Evolutionary conservation across 805 yeast genomes (phyloP).

Genomic region (Pichia eremophila): DNA sequence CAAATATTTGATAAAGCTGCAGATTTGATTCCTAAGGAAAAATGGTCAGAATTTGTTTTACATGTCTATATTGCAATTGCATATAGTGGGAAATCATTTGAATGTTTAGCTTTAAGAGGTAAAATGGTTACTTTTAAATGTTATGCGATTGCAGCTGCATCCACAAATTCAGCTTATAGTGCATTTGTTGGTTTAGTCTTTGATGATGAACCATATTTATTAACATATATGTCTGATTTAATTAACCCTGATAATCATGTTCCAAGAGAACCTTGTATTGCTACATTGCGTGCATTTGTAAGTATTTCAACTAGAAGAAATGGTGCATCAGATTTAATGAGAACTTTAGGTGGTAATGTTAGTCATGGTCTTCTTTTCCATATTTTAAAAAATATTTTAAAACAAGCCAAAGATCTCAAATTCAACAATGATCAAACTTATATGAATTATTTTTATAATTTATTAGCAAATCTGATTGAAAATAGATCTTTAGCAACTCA

Average conservation of each 20-base stretch:
- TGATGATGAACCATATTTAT: conserved; percentile 62
- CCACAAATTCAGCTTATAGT: conserved; percentile 47
- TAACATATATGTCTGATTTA: conserved; percentile 61
- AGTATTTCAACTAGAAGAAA: conserved; percentile 56
- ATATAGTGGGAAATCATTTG: conserved; percentile 45
- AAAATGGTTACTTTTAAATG: conserved; percentile 56
- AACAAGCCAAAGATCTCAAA: conserved; percentile 31
- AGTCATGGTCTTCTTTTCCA: conserved; percentile 78
- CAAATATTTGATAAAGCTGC: conserved; percentile 57
- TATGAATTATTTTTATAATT: conserved; percentile 39
- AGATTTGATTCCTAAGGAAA: conserved; percentile 49
- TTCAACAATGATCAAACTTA: conserved; percentile 18
- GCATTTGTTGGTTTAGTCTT: conserved; percentile 56
- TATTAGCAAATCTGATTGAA: conserved; percentile 54
- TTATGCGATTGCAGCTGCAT: conserved; percentile 54
- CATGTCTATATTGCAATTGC: conserved; percentile 63
- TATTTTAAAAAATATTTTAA: conserved; percentile 53
- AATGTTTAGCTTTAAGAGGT: conserved; percentile 45
- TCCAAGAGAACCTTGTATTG: conserved; percentile 42
- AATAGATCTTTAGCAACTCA: conserved; percentile 46
- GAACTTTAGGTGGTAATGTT: conserved; percentile 77
- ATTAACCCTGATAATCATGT: conserved; percentile 56
- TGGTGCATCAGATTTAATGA: conserved; percentile 69
- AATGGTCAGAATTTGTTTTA: conserved; percentile 53
- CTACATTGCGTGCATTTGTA: conserved; percentile 60